Base-by-base conservation (phyloP, 148 eudicot species). In the Talinum fruticosum region DNA sequence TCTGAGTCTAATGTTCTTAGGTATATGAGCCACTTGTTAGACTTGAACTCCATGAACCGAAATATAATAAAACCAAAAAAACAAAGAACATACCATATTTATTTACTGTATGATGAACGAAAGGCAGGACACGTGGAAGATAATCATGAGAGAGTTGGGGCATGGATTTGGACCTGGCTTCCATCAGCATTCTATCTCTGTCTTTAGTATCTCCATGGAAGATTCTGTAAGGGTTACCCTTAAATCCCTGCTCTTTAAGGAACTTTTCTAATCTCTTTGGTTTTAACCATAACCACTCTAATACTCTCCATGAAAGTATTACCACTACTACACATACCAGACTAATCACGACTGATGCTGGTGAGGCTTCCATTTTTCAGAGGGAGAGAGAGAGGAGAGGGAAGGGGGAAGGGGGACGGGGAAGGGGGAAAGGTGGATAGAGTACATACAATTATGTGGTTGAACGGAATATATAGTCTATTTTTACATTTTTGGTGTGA, bases 221-320 rank as follows among this genome's bases (percentile, higher is more conserved):
- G 21, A 84, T 23, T 67, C 66, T 66, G 71, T 88, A 88, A 6
- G 87, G 26, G 69, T 84, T 84, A 26, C 88, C 88, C 0, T 30
- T 33, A 72, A 83, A 51, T 2, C 86, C 87, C 81, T 85, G 90
- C 19, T 79, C 71, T 73, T 84, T 75, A 1, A 88, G 73, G 12
- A 62, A 69, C 59, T 72, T 85, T 61, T 88, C 90, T 2, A 82
- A 8, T 54, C 23, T 80, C 71, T 75, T 88, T 0, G 88, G 90
- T 30, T 51, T 75, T 49, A 88, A 62, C 88, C 88, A 83, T 15
- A 84, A 53, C 88, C 87, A 85, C 24, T 76, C 73, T 51, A 84
- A 12, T 10, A 76, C 75, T 61, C 33, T 78, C 83, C 78, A 72
- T n/a, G 49, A 44, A 18, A 54, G 44, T 18, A 57, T 51, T 32